Conservation (phyloP, 805 yeast genomes). For the Yarrowia phangngaensis region DNA sequence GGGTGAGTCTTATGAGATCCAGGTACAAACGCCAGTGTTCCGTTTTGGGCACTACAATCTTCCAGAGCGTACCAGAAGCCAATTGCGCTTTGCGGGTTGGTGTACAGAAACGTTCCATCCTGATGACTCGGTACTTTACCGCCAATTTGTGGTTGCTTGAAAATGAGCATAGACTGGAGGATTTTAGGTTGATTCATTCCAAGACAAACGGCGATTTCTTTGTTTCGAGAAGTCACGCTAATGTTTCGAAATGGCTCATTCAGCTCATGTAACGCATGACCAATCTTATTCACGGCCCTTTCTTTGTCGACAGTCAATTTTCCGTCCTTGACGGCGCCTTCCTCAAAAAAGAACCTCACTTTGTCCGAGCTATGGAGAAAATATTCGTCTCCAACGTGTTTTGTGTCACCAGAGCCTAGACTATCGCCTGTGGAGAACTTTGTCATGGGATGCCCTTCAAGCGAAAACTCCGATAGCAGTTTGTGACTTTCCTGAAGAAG, state of each 20-base stretch:
- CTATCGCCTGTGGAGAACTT: slow-evolving; percentile 57
- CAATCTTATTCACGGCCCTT: slow-evolving; percentile 67
- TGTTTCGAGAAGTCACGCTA: slow-evolving; percentile 51
- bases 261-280: slow-evolving; percentile 67
- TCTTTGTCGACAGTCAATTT: slow-evolving; percentile 51
- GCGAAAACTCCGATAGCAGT: slow-evolving; percentile 50
- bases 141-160: slow-evolving; percentile 71
- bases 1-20: slow-evolving; percentile 63
- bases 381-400: slow-evolving; percentile 70
- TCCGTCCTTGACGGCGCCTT: slow-evolving; percentile 57
- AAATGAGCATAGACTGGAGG: slow-evolving; percentile 72
- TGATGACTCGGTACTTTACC: slow-evolving; percentile 75
- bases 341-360: slow-evolving; percentile 65
- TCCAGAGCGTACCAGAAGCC: slow-evolving; percentile 84
- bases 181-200: slow-evolving; percentile 63
- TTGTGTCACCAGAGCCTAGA: slow-evolving; percentile 41
- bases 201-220: slow-evolving; percentile 51
- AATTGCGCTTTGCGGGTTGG: slow-evolving; percentile 64
- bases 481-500: slow-evolving; percentile 46
- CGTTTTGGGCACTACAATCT: slow-evolving; percentile 63
- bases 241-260: slow-evolving; percentile 49
- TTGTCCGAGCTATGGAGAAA: slow-evolving; percentile 68
- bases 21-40: slow-evolving; percentile 65
- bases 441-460: slow-evolving; percentile 61
- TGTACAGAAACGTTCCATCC: slow-evolving; percentile 68